Evolutionary conservation across 805 yeast species (phyloP).

Genomic region (Ascoidea asiatica): DNA sequence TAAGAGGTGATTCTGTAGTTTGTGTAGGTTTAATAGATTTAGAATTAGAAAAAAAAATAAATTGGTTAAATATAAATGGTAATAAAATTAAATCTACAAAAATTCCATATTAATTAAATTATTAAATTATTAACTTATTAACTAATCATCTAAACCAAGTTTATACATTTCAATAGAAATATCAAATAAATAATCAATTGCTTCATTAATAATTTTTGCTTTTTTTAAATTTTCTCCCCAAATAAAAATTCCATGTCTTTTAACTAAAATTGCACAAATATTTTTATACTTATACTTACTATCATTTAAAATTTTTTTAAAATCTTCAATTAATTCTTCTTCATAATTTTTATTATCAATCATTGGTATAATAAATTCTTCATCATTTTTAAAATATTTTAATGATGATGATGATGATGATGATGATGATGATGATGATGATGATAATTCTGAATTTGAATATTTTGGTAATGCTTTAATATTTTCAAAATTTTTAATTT

Average conservation of each 20-base stretch:
- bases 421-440: too few species aligned
- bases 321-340: slow-evolving; percentile 60
- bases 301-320: too few species aligned
- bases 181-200: slow-evolving; percentile 79
- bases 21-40: slow-evolving; percentile 29
- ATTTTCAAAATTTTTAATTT: slow-evolving; percentile 74
- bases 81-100: too few species aligned
- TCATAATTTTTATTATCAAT: slow-evolving; percentile 86
- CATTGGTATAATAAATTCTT: slow-evolving; percentile 73
- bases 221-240: slow-evolving; percentile 93
- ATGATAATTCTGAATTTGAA: too few species aligned
- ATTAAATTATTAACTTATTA: too few species aligned
- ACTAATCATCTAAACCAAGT: too few species aligned
- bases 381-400: slow-evolving; percentile 48
- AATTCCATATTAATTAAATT: too few species aligned
- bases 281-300: slow-evolving; percentile 63
- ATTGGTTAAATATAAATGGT: too few species aligned
- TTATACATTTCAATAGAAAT: slow-evolving; percentile 73
- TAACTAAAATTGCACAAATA: slow-evolving; percentile 75
- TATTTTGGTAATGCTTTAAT: slow-evolving; percentile 90
- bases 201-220: slow-evolving; percentile 87
- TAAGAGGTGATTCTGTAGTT: slow-evolving; percentile 31
- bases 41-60: slow-evolving; percentile 14
- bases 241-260: slow-evolving; percentile 91
- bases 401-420: too few species aligned